Base-by-base conservation (phyloP, 2,329 filamentous ascomycete species). In the Colletotrichum phormii region DNA sequence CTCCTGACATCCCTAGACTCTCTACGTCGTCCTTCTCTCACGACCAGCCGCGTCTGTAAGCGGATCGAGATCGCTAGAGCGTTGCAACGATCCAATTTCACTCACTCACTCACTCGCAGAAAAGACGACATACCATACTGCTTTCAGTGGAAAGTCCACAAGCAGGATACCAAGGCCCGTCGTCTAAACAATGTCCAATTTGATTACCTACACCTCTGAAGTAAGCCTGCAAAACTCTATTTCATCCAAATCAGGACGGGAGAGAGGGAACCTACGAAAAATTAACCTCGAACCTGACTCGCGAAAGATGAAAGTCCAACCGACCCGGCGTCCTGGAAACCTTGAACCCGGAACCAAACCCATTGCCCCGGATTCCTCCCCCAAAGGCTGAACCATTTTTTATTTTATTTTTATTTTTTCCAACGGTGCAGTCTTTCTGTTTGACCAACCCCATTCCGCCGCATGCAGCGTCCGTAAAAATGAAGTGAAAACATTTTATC, bases 221-320 rank as follows among this genome's bases (percentile, higher is more conserved):
- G 37, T 42, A 42, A 42, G 15, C 37, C 37, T 15, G 6, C 15
- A 42, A 42, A 42, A 42, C 37, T 42, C 37, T 42, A 42, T 42
- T 42, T 15, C 37, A 42, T 42, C 37, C 3, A 42, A 18, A 42
- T 42, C 37, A 42, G 37, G 13, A 42, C 1, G 37, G 15, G 15
- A 15, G 37, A 15, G 37, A 42, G 37, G 37, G 13, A 42, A 42
- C 37, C 37, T 5, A 6, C 26, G 26, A 29, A 29, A 29, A 29
- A 2, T 4, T 29, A 29, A 29, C 26, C 3, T 29, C 26, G 37
- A 42, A 5, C 11, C 42, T 71, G 67, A 71, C 67, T 71, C 67
- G 63, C 29, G 3, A 13, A 37, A 51, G 5, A 22, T 35, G 37
- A 59, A 65, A 33, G 61, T 46, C 61, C 62, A 70, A 15, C 53